Evolutionary conservation across 2,329 filamentous ascomycete genomes (phyloP), one percentile per base, ranked within the genome.

Genomic region (Stemphylium beticola): DNA sequence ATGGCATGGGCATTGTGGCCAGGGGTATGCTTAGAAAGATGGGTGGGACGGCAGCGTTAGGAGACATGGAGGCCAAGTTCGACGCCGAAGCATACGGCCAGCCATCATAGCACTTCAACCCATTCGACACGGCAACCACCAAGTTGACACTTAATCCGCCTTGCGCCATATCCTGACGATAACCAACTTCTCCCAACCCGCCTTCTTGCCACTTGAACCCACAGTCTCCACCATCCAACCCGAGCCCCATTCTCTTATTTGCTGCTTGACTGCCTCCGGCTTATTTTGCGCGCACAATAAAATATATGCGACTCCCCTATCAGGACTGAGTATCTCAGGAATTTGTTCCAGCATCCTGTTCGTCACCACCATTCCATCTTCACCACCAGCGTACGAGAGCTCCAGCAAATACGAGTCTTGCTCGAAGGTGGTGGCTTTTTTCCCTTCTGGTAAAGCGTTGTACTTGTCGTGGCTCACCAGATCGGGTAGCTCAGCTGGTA

Each of bases 321-420:
- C 70, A 0, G 82, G 81, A 60, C 79, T 81, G 65, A 99, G 73
- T 2, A 90, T 78, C 0, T 73, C 71, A 0, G 90, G 88, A 61
- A 99, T 77, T 31, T 84, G 81, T 9, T 84, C 83, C 34, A 99
- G 79, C 61, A 99, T 78, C 36, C 91, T 82, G 58, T 93, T 85
- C 40, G 93, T 99, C 22, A 89, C 92, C 78, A 96, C 92, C 93
- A 99, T 99, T 5, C 95, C 95, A 73, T 97, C 89, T 26, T 79
- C 77, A 0, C 95, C 95, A 22, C 95, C 95, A 0, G 92, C 93
- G 73, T 96, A 98, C 4, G 92, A 91, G 42, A 98, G 79, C 34
- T 89, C 87, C 20, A 98, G 83, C 49, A 97, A 82, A 69, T 92
- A 88, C 24, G 91, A 93, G 69, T 97, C 92, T 53, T 87, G 85